phyloP scores from a whole-genome alignment of 1,284 basidiomycete species.

The Microbotryum silenes-acaulis region DNA sequence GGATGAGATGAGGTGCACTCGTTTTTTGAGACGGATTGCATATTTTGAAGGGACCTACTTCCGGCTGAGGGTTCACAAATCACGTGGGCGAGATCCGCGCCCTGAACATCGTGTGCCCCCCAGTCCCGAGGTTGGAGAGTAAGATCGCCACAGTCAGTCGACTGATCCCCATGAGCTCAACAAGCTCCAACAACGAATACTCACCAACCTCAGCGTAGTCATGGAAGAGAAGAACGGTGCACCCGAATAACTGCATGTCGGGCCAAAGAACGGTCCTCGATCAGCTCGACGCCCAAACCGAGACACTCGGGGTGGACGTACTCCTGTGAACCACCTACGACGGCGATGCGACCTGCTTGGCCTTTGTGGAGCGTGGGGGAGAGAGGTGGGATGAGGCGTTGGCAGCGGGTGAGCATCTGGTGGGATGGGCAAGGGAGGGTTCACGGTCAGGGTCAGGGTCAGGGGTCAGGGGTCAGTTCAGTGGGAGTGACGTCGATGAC shows the following conservation, averaged over 20 bases:
- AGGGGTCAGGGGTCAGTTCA: too few species aligned
- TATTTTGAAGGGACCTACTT: conserved; percentile 5
- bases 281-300: too few species aligned
- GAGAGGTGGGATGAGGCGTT: conserved; percentile 72
- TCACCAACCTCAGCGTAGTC: conserved; percentile 70
- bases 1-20: too few species aligned
- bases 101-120: conserved; percentile 55
- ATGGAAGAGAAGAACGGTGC: conserved; percentile 92
- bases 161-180: too few species aligned
- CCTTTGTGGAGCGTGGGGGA: conserved; percentile 84
- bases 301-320: conserved; percentile 40
- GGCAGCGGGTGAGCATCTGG: conserved; percentile 57
- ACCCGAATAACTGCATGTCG: conserved; percentile 62
- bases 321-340: conserved; percentile 89
- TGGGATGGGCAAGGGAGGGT: too few species aligned
- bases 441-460: too few species aligned
- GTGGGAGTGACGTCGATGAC: too few species aligned
- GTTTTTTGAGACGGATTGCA: too few species aligned
- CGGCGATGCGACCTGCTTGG: conserved; percentile 86
- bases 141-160: not conserved
- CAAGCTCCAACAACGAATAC: not conserved
- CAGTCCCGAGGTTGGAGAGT: not conserved
- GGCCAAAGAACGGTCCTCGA: too few species aligned
- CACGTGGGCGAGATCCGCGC: conserved; percentile 89
- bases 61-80: conserved; percentile 74